Conservation (phyloP, 768 basidiomycete genomes). For the Dioszegia aurantiaca region DNA sequence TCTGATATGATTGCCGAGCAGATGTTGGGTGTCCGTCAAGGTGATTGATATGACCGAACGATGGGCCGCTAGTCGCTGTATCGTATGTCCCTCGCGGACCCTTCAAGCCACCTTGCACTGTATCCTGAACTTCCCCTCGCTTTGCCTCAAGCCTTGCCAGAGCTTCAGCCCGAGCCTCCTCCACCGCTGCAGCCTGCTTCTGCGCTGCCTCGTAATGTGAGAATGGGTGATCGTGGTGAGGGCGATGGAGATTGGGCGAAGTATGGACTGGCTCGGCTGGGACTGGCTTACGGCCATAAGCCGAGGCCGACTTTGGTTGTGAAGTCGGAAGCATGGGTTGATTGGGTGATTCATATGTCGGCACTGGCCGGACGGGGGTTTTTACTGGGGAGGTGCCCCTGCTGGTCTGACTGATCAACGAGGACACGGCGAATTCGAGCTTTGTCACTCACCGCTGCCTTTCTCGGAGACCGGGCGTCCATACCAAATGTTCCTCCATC, state of each 20-base stretch:
- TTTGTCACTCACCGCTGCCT: conserved; percentile 14
- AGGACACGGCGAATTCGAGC: too few species aligned
- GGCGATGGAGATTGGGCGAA: conserved; percentile 29
- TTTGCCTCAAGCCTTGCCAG: conserved; percentile 33
- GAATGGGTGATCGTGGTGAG: conserved; percentile 42
- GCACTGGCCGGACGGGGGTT: conserved; percentile 7
- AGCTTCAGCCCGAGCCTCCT: conserved; percentile 30
- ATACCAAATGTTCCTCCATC: conserved; percentile 30
- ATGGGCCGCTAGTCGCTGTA: conserved; percentile 44
- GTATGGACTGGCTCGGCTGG: conserved; percentile 11
- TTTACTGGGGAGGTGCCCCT: conserved; percentile 16
- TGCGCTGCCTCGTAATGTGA: conserved; percentile 30
- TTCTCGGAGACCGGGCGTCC: conserved; percentile 29
- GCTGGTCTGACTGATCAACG: conserved; percentile 11
- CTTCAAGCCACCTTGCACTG: conserved; percentile 8
- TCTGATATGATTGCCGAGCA: conserved; percentile 15
- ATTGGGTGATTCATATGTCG: conserved; percentile 10
- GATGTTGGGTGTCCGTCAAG: conserved; percentile 33
- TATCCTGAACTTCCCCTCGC: conserved; percentile 7
- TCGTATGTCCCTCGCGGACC: conserved; percentile 40
- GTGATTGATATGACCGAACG: conserved; percentile 44
- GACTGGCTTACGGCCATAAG: conserved; percentile 15
- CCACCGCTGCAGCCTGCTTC: conserved; percentile 37
- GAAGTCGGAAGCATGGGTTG: conserved; percentile 19
- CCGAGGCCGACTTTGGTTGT: neutral